Conservation (phyloP, 345 rosid genomes). For the Brassica incana region DNA sequence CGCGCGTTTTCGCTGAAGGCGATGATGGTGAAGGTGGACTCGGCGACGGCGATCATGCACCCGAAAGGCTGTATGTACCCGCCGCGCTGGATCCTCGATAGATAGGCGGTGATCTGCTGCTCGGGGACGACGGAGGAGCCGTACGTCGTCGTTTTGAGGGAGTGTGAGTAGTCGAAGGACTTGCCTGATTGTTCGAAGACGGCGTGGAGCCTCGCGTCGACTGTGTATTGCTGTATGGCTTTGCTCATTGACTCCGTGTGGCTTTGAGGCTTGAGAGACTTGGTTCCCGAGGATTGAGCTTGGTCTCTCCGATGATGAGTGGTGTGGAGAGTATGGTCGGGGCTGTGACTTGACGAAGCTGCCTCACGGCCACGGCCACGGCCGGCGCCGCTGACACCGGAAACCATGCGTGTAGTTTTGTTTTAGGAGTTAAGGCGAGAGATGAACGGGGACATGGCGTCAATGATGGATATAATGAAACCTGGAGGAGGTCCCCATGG, state of each 20-base stretch:
- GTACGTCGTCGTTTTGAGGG: conserved; percentile 56
- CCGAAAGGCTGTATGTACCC: conserved; percentile 93
- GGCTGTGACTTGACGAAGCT: too few relatives aligned
- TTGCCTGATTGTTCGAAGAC: conserved; percentile 87
- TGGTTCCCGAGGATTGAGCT: too few relatives aligned
- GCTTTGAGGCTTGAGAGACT: too few relatives aligned
- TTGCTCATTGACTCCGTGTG: conserved; percentile 63
- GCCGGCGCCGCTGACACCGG: not conserved
- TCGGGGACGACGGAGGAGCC: conserved; percentile 55
- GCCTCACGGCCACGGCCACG: not conserved
- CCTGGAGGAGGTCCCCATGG: not conserved
- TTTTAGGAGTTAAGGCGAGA: too few relatives aligned
- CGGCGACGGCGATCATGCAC: conserved; percentile 81
- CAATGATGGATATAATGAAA: not conserved
- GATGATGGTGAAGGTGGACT: conserved; percentile 59
- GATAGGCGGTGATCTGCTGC: conserved; percentile 79
- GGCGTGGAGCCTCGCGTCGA: conserved; percentile 91
- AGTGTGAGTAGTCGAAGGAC: conserved; percentile 82
- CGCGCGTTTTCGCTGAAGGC: conserved; percentile 84
- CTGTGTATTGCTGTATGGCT: conserved; percentile 93
- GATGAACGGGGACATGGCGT: not conserved
- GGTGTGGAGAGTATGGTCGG: too few relatives aligned
- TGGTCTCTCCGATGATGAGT: too few relatives aligned
- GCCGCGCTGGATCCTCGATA: conserved; percentile 87
- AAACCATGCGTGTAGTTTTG: conserved; percentile 12